Base-by-base conservation (phyloP, 352 stramenopile species). In the Globisporangium camurandrum region DNA sequence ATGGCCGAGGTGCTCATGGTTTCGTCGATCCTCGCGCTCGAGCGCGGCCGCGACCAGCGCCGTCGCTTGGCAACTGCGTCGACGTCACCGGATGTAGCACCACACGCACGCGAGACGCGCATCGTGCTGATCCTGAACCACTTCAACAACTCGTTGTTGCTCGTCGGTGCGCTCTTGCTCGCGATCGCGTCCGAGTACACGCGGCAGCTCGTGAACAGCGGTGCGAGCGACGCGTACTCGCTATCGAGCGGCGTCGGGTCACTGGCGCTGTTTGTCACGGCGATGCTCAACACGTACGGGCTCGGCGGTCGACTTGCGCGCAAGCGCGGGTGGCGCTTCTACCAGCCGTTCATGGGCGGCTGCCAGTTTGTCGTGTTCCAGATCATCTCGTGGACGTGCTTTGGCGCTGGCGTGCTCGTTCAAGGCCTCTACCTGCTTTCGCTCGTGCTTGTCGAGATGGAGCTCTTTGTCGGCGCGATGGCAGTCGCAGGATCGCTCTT, bases 121-220 rank as follows among this genome's bases (percentile, higher is more conserved):
- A 69, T 81, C 49, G 71, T 84, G 37, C 66, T 90, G 42, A 71
- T 87, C 45, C 57, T 88, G 36, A 86, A 93, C 67, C 90, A 91
- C 67, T 90, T 84, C 52, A 89, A 86, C 62, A 90, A 93, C 61
- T 86, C 89, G 72, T 53, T 91, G 51, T 59, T 88, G 39, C 58
- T 89, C 38, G 71, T 89, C 5, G 77, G 79, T 19, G 82, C 79
- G 11, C 59, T 83, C 23, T 23, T 87, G 24, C 51, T 93, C 8
- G 79, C 79, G 1, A 27, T 78, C 33, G 64, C 63, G 20, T 86
- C 77, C 26, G 79, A 91, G 51, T 69, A 71, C 54, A 66, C 63
- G n/a, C 71, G 67, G n/a, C n/a, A n/a, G n/a, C 47, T 70, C 58
- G 42, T 17, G 3, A 51, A 46, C 28, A 26, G 30, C n/a, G 40